Base-by-base conservation (phyloP, 345 rosid species). In the Rubroshorea leprosula region DNA sequence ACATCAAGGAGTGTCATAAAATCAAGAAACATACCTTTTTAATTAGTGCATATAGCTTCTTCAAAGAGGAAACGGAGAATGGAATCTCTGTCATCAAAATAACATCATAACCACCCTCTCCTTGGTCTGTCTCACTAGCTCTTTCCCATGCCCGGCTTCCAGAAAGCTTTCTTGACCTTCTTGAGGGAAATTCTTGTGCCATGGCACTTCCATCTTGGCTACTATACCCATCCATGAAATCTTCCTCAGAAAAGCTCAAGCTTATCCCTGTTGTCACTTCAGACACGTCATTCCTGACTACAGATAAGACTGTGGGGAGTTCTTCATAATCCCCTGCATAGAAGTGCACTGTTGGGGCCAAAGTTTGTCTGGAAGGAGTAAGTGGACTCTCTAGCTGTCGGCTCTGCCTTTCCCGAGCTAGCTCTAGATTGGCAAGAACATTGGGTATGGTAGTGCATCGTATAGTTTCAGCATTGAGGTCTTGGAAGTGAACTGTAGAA, bases 111-210 rank as follows among this genome's bases (percentile, higher is more conserved):
- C 99, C 99, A 38, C 90, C 87, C 56, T 86, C 97, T 63, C 84
- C 90, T 60, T 82, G 80, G 75, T 82, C 86, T 2, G 72, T 73
- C 72, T 87, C 99, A 22, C 69, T 89, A 0, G 97, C 99, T 70
- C 94, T 72, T 68, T 93, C 99, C 99, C 99, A 93, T 16, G 97
- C 99, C 67, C 81, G 83, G 73, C 97, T 93, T 68, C 99, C 94
- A 0, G 97, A 93, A 53, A 93, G 97, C 81, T 87, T 93, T 64
- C 94, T 80, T 16, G 99, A 86, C 2, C 90, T 63, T 75, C 96
- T 89, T 0, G 91, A 84, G 63, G 82, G 77, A 64, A 73, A 63
- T 49, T 89, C 99, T 39, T 67, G 95, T 13, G 83, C 88, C 35
- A 79, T 68, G 38, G 76, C 71, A 82, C 97, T 85, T n/a, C 97